Base-by-base conservation (phyloP, 2,329 filamentous ascomycete species). In the Thielaviopsis cerberus region DNA sequence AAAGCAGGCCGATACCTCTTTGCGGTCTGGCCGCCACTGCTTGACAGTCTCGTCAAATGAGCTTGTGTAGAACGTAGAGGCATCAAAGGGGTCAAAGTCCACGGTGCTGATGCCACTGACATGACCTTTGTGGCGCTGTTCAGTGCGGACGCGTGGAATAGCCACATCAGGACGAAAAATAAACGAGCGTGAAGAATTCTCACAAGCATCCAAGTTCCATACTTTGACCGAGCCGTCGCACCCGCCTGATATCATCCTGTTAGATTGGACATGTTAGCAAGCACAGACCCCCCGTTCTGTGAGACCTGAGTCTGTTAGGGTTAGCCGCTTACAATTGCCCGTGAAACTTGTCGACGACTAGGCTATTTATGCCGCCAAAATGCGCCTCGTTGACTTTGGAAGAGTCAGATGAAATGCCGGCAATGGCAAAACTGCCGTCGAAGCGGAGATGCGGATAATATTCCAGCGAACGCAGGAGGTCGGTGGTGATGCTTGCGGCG, bases 151-250 rank as follows among this genome's bases (percentile, higher is more conserved):
- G 54, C 75, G 74, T 15, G 71, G 65, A 54, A 81, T 73, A 24
- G 72, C 73, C 54, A 73, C 76, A 22, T 76, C 67, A 1, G 86
- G 79, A 6, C 71, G 74, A 64, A 77, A 83, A 20, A 67, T 75
- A 65, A 75, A 75, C 37, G 68, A 68, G 61, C 61, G 68, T 62
- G 70, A 72, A 5, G 72, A 69, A 61, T 73, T 73, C 13, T 67
- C 67, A 63, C 74, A 73, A 54, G 77, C 72, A 65, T 94, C 86
- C 6, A 96, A 77, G 69, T 96, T 84, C 90, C 90, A 96, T 52
- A 96, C 72, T 63, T 83, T 86, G 65, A 96, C 81, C 0, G 85
- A 86, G 10, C 86, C 87, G 66, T 95, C 88, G 4, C 87, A 84
- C 27, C 90, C 89, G 3, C 88, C 91, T 0, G 90, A 94, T 1